These are phyloP conservation scores for Solanum bukasovii DNA, from an alignment of 257 asterid genomes.

Conservation along the genomic window DNA sequence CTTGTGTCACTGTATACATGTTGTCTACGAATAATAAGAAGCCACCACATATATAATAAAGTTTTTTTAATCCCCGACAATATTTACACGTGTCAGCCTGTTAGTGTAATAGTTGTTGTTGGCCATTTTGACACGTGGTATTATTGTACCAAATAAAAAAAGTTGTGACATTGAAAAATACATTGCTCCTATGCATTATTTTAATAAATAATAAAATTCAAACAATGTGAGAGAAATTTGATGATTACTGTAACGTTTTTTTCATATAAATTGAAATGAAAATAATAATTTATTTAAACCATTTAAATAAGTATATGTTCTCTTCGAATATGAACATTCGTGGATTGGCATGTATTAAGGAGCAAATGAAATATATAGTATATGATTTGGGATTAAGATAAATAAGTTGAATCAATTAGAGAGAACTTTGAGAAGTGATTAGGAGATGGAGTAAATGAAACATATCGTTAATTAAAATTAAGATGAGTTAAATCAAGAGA, in stretches of 20 bases:
- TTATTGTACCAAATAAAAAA: neutral
- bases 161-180: neutral
- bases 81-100: neutral
- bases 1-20: neutral
- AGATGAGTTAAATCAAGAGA: neutral
- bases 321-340: neutral
- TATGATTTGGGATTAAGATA: too few species aligned
- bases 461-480: neutral
- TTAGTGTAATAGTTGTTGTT: neutral
- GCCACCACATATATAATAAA: neutral
- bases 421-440: neutral
- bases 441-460: neutral
- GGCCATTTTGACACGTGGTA: neutral
- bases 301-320: too few species aligned
- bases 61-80: neutral
- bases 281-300: accelerated
- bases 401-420: neutral
- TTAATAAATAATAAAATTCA: neutral
- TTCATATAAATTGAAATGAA: neutral
- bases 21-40: neutral
- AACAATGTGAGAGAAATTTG: neutral
- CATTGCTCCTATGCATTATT: neutral
- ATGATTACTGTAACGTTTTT: neutral
- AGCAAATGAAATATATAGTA: too few species aligned
- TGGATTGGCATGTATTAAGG: too few species aligned